These are phyloP conservation scores for Chaetomium strumarium DNA, from an alignment of 2,329 filamentous ascomycete species.

Conservation along the genomic window DNA sequence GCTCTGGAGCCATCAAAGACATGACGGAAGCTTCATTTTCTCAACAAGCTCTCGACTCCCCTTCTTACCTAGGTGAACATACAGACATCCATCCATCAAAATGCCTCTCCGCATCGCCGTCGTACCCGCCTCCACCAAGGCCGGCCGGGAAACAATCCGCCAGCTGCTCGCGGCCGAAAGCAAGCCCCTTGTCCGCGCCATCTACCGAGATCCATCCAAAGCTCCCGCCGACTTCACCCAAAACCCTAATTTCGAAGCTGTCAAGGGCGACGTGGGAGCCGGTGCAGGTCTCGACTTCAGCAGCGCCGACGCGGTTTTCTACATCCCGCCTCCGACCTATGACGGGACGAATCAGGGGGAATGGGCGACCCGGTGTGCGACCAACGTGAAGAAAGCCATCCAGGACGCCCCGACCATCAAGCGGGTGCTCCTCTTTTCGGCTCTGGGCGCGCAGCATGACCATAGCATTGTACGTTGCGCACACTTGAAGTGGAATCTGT, in stretches of 20 bases:
- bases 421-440: not conserved
- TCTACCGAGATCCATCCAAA: slow-evolving; percentile 6
- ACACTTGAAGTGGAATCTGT: not conserved
- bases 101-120: slow-evolving; percentile 1
- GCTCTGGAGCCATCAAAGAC: not conserved
- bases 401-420: not conserved
- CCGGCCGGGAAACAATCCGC: slow-evolving; percentile 2
- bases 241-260: not conserved
- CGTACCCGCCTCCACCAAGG: slow-evolving; percentile 4
- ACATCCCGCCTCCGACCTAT: slow-evolving; percentile 3
- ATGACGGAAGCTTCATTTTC: not conserved
- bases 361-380: not conserved
- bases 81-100: not conserved
- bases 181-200: not conserved
- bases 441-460: not conserved
- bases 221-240: not conserved
- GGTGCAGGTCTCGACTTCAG: not conserved
- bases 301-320: not conserved
- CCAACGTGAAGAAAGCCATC: not conserved
- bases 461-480: not conserved
- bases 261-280: not conserved
- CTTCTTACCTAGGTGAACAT: too few species aligned
- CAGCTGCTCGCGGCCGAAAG: not conserved
- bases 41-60: not conserved
- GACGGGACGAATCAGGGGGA: slow-evolving; percentile 3